phyloP scores from a whole-genome alignment of 805 yeast genomes.

The Metschnikowia lochheadii region DNA sequence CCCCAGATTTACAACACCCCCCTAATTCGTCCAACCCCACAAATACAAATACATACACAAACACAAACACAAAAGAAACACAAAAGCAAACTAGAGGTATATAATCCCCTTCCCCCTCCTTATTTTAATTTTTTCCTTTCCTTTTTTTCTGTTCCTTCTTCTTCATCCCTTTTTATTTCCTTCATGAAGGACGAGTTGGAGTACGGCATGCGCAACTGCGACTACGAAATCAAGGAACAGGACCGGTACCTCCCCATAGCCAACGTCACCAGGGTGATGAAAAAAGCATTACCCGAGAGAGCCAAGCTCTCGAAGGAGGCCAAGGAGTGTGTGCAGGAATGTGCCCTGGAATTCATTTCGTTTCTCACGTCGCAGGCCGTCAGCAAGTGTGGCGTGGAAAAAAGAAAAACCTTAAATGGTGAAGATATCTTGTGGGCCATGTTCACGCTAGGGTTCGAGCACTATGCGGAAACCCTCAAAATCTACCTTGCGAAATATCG shows the following conservation, averaged over 20 bases:
- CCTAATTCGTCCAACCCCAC: too few species aligned
- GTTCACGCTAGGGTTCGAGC: slow-evolving; percentile 64
- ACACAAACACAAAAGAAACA: too few species aligned
- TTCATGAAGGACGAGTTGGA: slow-evolving; percentile 5
- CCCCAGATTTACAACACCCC: too few species aligned
- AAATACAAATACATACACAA: too few species aligned
- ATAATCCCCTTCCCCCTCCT: too few species aligned
- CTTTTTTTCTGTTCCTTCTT: too few species aligned
- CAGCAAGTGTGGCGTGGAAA: slow-evolving; percentile 60
- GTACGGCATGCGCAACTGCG: slow-evolving; percentile 22
- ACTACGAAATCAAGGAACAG: slow-evolving; percentile 42
- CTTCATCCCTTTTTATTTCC: too few species aligned
- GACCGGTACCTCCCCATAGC: slow-evolving; percentile 43
- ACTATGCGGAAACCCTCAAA: slow-evolving; percentile 64
- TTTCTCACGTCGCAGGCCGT: slow-evolving; percentile 65
- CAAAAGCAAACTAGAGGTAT: too few species aligned
- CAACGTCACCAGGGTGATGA: slow-evolving; percentile 69
- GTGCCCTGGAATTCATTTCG: slow-evolving; percentile 64
- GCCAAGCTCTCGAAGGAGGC: slow-evolving; percentile 80
- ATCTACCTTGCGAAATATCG: slow-evolving; percentile 66
- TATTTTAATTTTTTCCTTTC: too few species aligned
- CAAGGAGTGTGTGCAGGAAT: slow-evolving; percentile 72
- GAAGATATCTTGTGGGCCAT: slow-evolving; percentile 64
- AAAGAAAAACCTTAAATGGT: slow-evolving; percentile 67
- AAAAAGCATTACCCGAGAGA: slow-evolving; percentile 62